Evolutionary conservation across 2,329 filamentous ascomycete genomes (phyloP), one percentile per base, ranked within the genome.

Genomic region (Diplocarpon rosae): DNA sequence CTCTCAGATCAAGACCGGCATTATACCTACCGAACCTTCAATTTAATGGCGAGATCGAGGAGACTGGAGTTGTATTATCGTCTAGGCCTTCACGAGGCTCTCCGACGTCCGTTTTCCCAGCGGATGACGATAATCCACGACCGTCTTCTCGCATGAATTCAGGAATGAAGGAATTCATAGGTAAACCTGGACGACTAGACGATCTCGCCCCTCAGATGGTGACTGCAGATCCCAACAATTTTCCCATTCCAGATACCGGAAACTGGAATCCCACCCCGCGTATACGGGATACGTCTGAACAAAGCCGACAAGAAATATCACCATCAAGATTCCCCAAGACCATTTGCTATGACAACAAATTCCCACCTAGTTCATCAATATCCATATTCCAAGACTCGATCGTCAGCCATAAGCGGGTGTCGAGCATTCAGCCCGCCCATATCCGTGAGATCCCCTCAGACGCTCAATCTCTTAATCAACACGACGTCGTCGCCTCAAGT

Each of bases 1-100:
- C 53, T 24, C 48, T 52, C 13, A 17, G 41, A 35, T 28, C 42
- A 20, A 42, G 46, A 28, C 51, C 52, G 36, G 40, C 36, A 6
- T 57, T 53, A 14, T 55, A 46, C 29, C 37, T 55, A 1, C 52
- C 55, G 33, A 47, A 43, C 24, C 15, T 55, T 6, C 37, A 47
- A 10, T 53, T 53, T 24, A 50, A 50, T 16, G 44, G 45, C 11
- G 44, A 46, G 3, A 33, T 42, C 33, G 44, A 24, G 20, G 47
- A 45, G 31, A 48, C 12, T 27, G 42, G 35, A 11, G 37, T 47
- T 5, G 31, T 43, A 15, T 24, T 35, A 27, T 31, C 39, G 35
- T 41, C 33, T 31, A 30, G 48, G 49, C 38, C 38, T 13, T 32
- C 40, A 40, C 42, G 45, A 31, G 31, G 46, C 39, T 36, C 42